Base-by-base conservation (phyloP, 768 basidiomycete genomes). In the Dentipellis sp. region DNA sequence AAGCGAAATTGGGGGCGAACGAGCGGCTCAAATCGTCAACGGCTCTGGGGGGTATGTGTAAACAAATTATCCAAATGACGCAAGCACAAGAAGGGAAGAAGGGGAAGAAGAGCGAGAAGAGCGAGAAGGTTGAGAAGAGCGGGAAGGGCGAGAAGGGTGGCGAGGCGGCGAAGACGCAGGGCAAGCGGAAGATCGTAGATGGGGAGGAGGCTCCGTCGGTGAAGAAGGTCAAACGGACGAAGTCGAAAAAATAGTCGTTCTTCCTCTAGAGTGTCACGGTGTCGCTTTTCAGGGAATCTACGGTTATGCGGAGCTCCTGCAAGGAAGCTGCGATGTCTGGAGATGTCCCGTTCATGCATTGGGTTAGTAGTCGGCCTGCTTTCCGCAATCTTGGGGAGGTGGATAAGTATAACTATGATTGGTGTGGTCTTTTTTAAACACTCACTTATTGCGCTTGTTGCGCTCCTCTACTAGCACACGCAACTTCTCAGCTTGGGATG, bases 21-120 rank as follows among this genome's bases (percentile, higher is more conserved):
- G 67, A 77, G n/a, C 77, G 81, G 22, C 84, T 88, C 70, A 81
- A 81, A 64, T 72, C 78, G 6, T 83, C 86, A 1, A 67, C 75
- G 35, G 81, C 79, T 7, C 75, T 92, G 8, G 75, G 77, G 29
- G 76, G 75, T 52, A 77, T 84, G 69, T 83, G 87, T 63, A 77
- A 76, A 63, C 89, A 91, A 67, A 70, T 93, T 66, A 68, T 64
- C 63, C 67, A 67, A 52, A 34, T 58, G 14, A 39, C 58, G 3
- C 53, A 54, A 29, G 37, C 22, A n/a, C 38, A 23, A 17, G 46
- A n/a, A 21, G 22, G 19, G 16, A 45, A 52, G 67, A 66, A 52
- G 35, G 61, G 47, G 39, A 45, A 34, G 45, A 42, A 63, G 50
- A 47, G 8, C 52, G 61, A 62, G 42, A 50, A 53, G 67, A 68